A percentile compares a stretch with the other conserved stretches of the same genome.
Evolutionary conservation across 2,329 filamentous ascomycete genomes (phyloP).

Genomic region (Microthyrium microscopicum): DNA sequence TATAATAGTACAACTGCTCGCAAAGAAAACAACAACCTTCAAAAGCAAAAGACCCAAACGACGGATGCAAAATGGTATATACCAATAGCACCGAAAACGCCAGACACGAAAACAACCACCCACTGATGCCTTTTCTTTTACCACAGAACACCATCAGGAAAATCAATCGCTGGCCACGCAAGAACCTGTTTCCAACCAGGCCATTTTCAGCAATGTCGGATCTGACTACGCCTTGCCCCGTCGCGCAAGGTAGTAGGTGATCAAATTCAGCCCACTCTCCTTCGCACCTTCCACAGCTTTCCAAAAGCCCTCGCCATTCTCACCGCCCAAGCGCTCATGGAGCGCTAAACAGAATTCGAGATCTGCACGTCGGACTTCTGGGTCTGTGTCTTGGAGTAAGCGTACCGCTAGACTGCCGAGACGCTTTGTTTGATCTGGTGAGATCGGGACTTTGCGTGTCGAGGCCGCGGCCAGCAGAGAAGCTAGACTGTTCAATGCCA

Average conservation of each 20-base stretch:
- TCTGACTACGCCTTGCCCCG: constrained; percentile 33
- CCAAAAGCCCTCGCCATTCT: constrained; percentile 42
- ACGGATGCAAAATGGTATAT: no score
- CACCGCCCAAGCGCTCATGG: constrained; percentile 44
- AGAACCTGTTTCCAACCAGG: no score
- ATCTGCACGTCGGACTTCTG: constrained; percentile 45
- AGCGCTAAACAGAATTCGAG: constrained; percentile 62
- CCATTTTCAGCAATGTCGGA: no score
- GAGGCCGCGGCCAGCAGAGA: constrained; percentile 19
- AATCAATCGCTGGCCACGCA: no score
- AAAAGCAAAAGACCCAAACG: no score
- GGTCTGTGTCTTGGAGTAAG: constrained; percentile 21
- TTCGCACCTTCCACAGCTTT: constrained; percentile 39
- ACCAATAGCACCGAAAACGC: no score
- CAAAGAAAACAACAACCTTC: no score
- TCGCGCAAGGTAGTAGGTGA: constrained; percentile 69
- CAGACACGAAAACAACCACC: no score
- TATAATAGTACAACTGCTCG: no score
- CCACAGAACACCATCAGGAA: no score
- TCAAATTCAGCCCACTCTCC: constrained; percentile 58
- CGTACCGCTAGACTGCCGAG: constrained; percentile 22
- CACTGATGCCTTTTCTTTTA: no score
- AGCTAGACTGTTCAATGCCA: constrained; percentile 24
- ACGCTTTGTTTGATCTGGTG: constrained; percentile 19
- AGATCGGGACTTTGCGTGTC: constrained; percentile 16